Evolutionary conservation across 768 basidiomycete genomes (phyloP), one percentile per base, ranked within the genome.

Genomic region (Cystobasidium ongulense): DNA sequence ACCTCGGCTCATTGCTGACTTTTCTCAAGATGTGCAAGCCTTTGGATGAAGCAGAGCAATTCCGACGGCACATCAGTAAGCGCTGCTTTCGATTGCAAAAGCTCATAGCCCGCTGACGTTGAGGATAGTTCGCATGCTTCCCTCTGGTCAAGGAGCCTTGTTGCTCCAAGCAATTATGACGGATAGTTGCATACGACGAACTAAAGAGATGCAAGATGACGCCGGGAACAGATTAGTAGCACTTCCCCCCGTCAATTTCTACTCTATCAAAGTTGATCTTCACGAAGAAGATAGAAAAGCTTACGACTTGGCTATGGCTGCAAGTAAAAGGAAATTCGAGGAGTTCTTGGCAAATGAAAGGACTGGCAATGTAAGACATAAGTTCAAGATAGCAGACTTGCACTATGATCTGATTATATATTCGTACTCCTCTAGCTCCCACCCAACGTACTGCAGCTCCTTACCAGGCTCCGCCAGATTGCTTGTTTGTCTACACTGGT

Each of bases 1-100:
- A 95, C 81, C 86, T 96, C 23, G 91, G 93, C 1, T 90, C 92
- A 11, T 83, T 94, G 63, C 82, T 96, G 27, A 88, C 86, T 1
- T 96, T 96, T 82, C 84, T 95, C 39, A 85, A 83, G 79, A 87
- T 95, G n/a, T 96, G 93, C 79, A 85, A 82, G 41, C 93, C 93
- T 0, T 82, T 96, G 5, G 90, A 94, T 79, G 85, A 90, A 11
- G 87, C 88, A 64, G 88, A 91, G 71, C 89, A 89, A 78, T 95
- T 87, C 84, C 90, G 89, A 77, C 83, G 89, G 13, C 83, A 92
- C 21, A 83, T 96, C 18, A 81, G 73, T 61, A 29, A 31, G 23
- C 54, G 21, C 0, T 18, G 23, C 33, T 62, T 7, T 10, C 36
- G 64, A 23, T 10, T 18, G 25, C 5, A 46, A 7, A 17, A 21